These are phyloP conservation scores for Haberlea rhodopensis DNA, from an alignment of 257 asterid genomes.

Conservation along the genomic window DNA sequence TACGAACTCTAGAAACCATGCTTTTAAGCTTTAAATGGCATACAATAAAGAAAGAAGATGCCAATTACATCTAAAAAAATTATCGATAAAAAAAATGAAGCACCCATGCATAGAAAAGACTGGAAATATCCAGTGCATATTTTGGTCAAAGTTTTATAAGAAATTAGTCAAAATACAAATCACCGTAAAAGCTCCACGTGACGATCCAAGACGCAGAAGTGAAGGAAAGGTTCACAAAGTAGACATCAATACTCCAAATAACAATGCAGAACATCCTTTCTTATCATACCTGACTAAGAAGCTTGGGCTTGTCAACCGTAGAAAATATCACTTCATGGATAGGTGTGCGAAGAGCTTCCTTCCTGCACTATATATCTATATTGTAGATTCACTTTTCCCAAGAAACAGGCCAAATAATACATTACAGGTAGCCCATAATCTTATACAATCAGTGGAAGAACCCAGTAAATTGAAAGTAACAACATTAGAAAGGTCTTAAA, in stretches of 20 bases:
- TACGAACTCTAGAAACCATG: constrained; percentile 13
- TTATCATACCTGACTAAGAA: constrained; percentile 77
- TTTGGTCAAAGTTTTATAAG: background rate
- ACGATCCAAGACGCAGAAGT: background rate
- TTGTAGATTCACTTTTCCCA: constrained; percentile 13
- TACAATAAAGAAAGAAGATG: constrained; percentile 7
- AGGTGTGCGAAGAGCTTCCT: constrained; percentile 47
- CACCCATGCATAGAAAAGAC: background rate
- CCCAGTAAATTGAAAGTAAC: background rate
- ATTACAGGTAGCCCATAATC: background rate
- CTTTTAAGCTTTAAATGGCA: background rate
- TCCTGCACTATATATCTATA: constrained; percentile 52
- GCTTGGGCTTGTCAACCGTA: constrained; percentile 87
- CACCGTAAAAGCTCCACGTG: constrained; percentile 3
- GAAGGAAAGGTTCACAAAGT: constrained; percentile 1
- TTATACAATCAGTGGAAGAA: constrained; percentile 9
- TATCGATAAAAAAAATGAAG: too few species aligned
- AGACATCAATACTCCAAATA: constrained; percentile 21
- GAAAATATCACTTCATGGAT: constrained; percentile 85
- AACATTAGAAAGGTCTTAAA: background rate
- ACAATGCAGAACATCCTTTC: constrained; percentile 19
- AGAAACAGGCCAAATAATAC: background rate
- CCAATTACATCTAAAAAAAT: constrained; percentile 1
- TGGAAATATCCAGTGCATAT: background rate
- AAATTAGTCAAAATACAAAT: constrained; percentile 2